These are phyloP conservation scores for Diospyros kaki DNA, from an alignment of 148 eudicot genomes.

Conservation along the genomic window DNA sequence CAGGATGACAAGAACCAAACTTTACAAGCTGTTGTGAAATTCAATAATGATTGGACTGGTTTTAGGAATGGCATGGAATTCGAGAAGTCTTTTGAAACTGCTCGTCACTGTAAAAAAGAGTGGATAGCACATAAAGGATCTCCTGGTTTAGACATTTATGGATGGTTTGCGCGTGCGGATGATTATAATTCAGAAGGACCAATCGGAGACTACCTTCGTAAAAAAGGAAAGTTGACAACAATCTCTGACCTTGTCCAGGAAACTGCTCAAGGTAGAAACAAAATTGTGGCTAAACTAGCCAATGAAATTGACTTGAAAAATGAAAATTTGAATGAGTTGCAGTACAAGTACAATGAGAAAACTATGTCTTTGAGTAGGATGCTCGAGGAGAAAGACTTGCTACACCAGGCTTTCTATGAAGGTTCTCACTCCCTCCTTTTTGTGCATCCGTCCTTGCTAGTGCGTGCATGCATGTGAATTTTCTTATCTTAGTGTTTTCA, in stretches of 20 bases:
- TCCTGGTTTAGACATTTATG: conserved; percentile 44
- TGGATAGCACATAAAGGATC: conserved; percentile 32
- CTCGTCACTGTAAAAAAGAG: conserved; percentile 55
- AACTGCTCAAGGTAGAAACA: conserved; percentile 30
- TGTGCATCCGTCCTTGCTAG: not conserved
- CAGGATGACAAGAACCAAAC: conserved; percentile 29
- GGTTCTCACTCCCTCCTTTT: conserved; percentile 27
- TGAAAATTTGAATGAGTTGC: conserved; percentile 46
- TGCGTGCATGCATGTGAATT: not conserved
- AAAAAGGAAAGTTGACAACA: conserved; percentile 50
- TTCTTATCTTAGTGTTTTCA: not conserved
- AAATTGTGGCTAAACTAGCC: conserved; percentile 41
- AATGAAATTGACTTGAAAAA: conserved; percentile 50
- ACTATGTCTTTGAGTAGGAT: conserved; percentile 48
- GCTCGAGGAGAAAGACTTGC: conserved; percentile 53
- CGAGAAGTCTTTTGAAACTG: conserved; percentile 66
- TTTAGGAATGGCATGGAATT: conserved; percentile 60
- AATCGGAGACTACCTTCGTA: conserved; percentile 59
- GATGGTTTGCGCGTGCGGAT: conserved; percentile 77
- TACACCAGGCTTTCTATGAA: conserved; percentile 52
- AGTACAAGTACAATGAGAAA: conserved; percentile 44
- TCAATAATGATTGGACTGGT: conserved; percentile 62
- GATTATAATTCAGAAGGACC: conserved; percentile 51
- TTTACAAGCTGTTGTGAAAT: conserved; percentile 50
- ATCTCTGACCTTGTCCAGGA: conserved; percentile 43